phyloP scores from a whole-genome alignment of 768 basidiomycete genomes.

The Pulveroboletus ravenelii region DNA sequence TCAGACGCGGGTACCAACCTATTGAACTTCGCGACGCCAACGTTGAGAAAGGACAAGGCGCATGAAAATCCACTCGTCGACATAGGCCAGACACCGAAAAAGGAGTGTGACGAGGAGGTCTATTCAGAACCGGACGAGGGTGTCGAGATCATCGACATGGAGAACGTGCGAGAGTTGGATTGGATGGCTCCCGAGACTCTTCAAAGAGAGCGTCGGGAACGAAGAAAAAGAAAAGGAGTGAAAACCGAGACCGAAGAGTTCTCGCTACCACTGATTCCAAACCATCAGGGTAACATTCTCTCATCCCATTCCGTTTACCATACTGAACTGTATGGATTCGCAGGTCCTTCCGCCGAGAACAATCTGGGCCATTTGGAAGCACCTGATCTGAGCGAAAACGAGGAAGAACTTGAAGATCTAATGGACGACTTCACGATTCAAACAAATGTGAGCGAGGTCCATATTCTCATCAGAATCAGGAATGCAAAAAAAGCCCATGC shows the following conservation, averaged over 20 bases:
- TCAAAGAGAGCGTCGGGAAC: slow-evolving; percentile 42
- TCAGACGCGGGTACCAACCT: slow-evolving; percentile 46
- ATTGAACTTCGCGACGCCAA: slow-evolving; percentile 46
- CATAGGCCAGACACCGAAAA: slow-evolving; percentile 26
- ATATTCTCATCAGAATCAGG: neutral
- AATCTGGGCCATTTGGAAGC: slow-evolving; percentile 52
- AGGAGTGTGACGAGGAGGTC: slow-evolving; percentile 53
- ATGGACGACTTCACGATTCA: slow-evolving; percentile 60
- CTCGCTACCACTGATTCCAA: slow-evolving; percentile 20
- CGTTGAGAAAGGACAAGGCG: slow-evolving; percentile 43
- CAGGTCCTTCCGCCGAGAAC: slow-evolving; percentile 3
- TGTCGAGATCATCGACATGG: slow-evolving; percentile 83
- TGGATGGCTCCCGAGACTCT: slow-evolving; percentile 85
- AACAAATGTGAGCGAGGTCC: slow-evolving; percentile 38
- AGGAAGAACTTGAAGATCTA: slow-evolving; percentile 74
- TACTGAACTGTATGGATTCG: neutral
- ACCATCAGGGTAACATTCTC: slow-evolving; percentile 31
- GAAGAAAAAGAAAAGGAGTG: slow-evolving; percentile 32
- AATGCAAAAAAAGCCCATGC: neutral
- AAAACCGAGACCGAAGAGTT: slow-evolving; percentile 46
- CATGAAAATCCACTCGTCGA: slow-evolving; percentile 24
- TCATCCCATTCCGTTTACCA: neutral
- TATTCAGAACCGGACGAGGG: slow-evolving; percentile 89
- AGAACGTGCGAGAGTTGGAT: slow-evolving; percentile 70
- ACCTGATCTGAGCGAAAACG: slow-evolving; percentile 67